These are phyloP conservation scores for Apiospora arundinis DNA, from an alignment of 2,329 filamentous ascomycete species.

Conservation along the genomic window DNA sequence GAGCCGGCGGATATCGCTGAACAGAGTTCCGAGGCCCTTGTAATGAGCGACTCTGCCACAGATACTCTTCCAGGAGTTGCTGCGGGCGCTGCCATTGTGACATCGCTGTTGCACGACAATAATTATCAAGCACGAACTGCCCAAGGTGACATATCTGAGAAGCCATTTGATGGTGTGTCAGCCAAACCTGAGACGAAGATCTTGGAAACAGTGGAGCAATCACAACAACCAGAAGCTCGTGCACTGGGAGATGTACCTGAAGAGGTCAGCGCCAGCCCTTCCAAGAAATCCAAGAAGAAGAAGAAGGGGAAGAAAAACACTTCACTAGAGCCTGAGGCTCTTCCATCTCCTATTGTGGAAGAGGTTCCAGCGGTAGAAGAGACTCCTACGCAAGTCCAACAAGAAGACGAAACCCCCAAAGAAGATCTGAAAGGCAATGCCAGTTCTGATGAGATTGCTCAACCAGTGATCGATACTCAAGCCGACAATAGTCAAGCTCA, in stretches of 20 bases:
- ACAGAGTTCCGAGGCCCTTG: neutral
- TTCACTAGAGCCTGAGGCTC: conserved; percentile 21
- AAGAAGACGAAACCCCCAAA: neutral
- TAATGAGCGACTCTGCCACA: neutral
- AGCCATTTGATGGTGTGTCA: neutral
- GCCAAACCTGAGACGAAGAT: conserved; percentile 1
- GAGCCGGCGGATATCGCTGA: conserved; percentile 14
- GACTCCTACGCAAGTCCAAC: neutral
- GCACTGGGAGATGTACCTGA: neutral
- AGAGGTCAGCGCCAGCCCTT: neutral
- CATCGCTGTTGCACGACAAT: conserved; percentile 18
- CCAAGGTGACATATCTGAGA: neutral
- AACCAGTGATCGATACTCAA: neutral
- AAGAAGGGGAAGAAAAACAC: conserved; percentile 39
- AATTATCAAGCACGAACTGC: neutral
- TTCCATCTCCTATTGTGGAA: neutral
- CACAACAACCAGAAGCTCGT: neutral
- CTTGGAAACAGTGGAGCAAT: neutral
- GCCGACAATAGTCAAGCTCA: neutral
- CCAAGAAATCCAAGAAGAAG: conserved; percentile 49
- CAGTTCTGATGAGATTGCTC: neutral
- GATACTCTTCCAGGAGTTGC: conserved; percentile 2
- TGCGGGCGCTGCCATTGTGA: conserved; percentile 10
- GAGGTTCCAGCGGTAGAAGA: neutral
- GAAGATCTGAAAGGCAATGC: neutral